These are phyloP conservation scores for Parathielavia appendiculata DNA, from an alignment of 495 filamentous ascomycete genomes.

Conservation along the genomic window DNA sequence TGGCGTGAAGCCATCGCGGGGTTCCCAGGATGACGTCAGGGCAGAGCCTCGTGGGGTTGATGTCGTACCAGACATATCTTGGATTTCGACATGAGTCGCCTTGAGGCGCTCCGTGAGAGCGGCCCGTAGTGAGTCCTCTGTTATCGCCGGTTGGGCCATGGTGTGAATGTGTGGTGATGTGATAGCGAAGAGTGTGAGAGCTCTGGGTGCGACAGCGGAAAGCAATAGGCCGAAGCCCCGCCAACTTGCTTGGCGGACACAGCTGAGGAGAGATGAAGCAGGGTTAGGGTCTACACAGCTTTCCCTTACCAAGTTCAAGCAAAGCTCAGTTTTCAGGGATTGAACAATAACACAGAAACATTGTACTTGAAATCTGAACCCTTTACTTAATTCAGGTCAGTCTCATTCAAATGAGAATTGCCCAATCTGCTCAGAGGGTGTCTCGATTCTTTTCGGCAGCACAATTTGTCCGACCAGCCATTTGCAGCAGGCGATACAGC, in stretches of 20 bases:
- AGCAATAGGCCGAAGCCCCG: no score
- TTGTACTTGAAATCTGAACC: no score
- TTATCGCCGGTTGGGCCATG: conserved; percentile 58
- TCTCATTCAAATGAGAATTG: conserved; percentile 19
- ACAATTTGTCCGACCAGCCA: background rate
- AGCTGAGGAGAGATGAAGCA: no score
- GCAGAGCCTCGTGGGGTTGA: background rate
- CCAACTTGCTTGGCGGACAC: conserved; percentile 2
- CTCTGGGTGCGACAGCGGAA: background rate
- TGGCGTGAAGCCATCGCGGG: background rate
- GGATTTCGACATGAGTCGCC: conserved; percentile 83
- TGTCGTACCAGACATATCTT: conserved; percentile 79
- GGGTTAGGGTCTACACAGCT: no score
- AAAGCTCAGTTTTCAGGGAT: no score
- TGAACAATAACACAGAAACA: no score
- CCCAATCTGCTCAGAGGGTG: background rate
- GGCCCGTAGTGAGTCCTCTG: conserved; percentile 58
- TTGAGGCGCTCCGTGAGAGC: conserved; percentile 69
- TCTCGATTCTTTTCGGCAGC: background rate
- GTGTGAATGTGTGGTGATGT: conserved; percentile 20
- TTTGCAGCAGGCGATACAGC: conserved; percentile 6
- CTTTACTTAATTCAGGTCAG: no score
- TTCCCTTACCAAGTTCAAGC: no score
- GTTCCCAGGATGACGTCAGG: conserved; percentile 26
- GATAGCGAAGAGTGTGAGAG: conserved; percentile 1